These are phyloP conservation scores for Gypsophila paniculata DNA, from an alignment of 179 eudicot species.

Conservation along the genomic window DNA sequence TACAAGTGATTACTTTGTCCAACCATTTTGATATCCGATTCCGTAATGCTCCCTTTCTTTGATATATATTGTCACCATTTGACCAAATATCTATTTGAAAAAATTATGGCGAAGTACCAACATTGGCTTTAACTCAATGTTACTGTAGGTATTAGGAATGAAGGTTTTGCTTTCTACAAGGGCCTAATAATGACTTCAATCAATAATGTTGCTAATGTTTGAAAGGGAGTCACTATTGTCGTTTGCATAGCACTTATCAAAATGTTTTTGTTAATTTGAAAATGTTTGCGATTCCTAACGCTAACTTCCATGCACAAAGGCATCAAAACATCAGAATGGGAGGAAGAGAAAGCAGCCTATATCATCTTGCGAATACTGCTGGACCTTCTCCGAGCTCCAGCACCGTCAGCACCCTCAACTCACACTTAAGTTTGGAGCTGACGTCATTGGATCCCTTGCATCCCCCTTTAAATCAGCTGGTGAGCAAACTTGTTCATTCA, in stretches of 20 bases:
- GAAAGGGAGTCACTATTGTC: neutral
- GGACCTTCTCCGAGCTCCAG: constrained; percentile 97
- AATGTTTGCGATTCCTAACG: too few relatives aligned
- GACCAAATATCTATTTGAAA: neutral
- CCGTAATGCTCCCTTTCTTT: too few relatives aligned
- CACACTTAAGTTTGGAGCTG: constrained; percentile 85
- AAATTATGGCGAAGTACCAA: neutral
- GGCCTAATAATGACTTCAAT: neutral
- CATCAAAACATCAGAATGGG: constrained; percentile 68
- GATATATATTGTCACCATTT: neutral
- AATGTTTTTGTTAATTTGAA: neutral
- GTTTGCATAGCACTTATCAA: neutral
- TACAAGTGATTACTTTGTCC: too few relatives aligned
- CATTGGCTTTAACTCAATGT: neutral
- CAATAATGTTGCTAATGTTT: neutral
- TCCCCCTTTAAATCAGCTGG: constrained; percentile 86
- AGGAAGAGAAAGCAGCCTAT: constrained; percentile 90
- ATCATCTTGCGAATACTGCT: constrained; percentile 86
- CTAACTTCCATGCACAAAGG: constrained; percentile 30
- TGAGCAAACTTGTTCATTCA: constrained; percentile 37
- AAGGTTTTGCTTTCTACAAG: neutral
- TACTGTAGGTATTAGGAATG: neutral
- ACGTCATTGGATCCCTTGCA: constrained; percentile 53
- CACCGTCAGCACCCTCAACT: constrained; percentile 93
- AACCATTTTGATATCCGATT: too few relatives aligned